Evolutionary conservation across 1,284 basidiomycete species (phyloP), one percentile per base, ranked within the genome.

Genomic region (Irpex sp.): DNA sequence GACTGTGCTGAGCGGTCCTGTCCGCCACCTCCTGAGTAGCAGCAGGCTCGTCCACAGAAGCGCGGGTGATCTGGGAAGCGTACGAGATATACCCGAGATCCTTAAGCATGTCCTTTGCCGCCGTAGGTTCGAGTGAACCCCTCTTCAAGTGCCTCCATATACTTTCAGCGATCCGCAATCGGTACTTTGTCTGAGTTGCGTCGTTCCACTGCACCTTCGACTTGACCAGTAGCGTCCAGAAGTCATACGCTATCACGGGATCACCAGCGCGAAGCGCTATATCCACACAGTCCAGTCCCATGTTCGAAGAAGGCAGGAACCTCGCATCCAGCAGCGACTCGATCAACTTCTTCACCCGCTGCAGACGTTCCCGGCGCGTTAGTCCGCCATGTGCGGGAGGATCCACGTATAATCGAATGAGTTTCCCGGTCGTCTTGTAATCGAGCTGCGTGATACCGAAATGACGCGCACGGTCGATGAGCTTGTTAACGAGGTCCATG

Each of bases 211-310:
- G 75, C n/a, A 78, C 74, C 71, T 78, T 81, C 57, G 73, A 73
- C 65, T 73, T 75, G 21, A 89, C 53, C 59, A 87, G 71, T 59
- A 74, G 67, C 59, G 72, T 68, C 88, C 89, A 90, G 71, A 89
- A 89, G 54, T 74, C 70, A 74, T 79, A 88, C 3, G 86, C 89
- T 74, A 83, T 72, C 63, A 66, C 66, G 0, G 83, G 78, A 46
- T 85, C 79, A 17, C 78, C 72, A 37, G 79, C 77, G 39, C 75
- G 74, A 63, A 90, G 70, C 33, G 85, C 80, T 17, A 78, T 77
- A n/a, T 68, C 69, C 35, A 87, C 78, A 65, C 86, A 82, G 67
- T 78, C 77, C 66, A 79, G 80, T 13, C 83, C 87, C 68, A 81
- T 75, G 47, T 78, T 75, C 35, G 79, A 73, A 36, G 84, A 78